These are phyloP conservation scores for Lentinula novae-zelandiae DNA, from an alignment of 1,284 basidiomycete species.

Conservation along the genomic window DNA sequence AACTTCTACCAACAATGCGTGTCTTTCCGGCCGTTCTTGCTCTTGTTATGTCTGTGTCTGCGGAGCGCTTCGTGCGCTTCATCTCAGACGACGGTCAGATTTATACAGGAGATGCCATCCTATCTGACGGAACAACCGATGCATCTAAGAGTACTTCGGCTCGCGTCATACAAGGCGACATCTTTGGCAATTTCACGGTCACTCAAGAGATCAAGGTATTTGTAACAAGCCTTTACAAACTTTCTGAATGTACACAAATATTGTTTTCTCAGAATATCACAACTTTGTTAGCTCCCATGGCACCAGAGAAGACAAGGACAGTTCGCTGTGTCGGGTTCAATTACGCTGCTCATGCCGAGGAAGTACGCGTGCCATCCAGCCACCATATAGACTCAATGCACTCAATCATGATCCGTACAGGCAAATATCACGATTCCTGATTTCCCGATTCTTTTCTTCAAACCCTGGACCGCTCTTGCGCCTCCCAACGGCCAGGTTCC, in stretches of 20 bases:
- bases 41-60: constrained; percentile 22
- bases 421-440: constrained; percentile 21
- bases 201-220: constrained; percentile 32
- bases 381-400: too few relatives aligned
- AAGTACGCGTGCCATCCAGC: constrained; percentile 19
- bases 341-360: constrained; percentile 31
- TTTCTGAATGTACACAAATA: neutral
- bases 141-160: constrained; percentile 34
- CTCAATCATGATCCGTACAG: constrained; percentile 5
- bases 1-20: constrained; percentile 8
- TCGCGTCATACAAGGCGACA: constrained; percentile 33
- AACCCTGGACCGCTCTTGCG: constrained; percentile 38
- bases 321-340: constrained; percentile 37
- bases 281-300: constrained; percentile 32
- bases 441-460: constrained; percentile 30
- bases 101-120: constrained; percentile 37
- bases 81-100: constrained; percentile 33
- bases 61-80: constrained; percentile 39
- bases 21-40: constrained; percentile 3
- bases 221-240: constrained; percentile 2
- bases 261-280: constrained; percentile 27
- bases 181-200: constrained; percentile 34
- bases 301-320: constrained; percentile 29
- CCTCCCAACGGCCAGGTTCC: constrained; percentile 34
- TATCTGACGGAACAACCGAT: constrained; percentile 27